These are phyloP conservation scores for Erodium trifolium DNA, from an alignment of 441 rosid species.

Conservation along the genomic window DNA sequence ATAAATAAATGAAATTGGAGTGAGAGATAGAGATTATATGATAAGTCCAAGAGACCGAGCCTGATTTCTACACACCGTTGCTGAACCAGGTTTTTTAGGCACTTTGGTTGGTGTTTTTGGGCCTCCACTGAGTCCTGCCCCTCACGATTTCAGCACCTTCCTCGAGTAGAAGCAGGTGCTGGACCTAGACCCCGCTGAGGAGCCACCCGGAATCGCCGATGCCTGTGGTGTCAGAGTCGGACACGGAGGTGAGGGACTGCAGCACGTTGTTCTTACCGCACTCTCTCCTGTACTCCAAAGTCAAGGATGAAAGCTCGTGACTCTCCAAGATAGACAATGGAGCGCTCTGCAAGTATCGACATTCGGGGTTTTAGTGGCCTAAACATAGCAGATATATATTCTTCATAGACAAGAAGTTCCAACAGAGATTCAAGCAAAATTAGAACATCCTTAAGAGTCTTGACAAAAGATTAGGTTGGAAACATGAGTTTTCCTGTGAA, in stretches of 20 bases:
- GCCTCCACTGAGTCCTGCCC: slow-evolving; percentile 89
- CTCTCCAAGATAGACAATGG: slow-evolving; percentile 74
- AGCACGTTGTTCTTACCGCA: slow-evolving; percentile 92
- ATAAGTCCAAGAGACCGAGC: neutral
- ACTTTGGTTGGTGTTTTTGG: slow-evolving; percentile 36
- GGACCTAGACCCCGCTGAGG: slow-evolving; percentile 56
- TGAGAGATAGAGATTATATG: too few species aligned
- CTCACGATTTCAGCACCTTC: slow-evolving; percentile 85
- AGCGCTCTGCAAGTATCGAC: slow-evolving; percentile 56
- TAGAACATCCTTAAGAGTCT: neutral
- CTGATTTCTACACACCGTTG: neutral
- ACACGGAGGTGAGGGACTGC: slow-evolving; percentile 70
- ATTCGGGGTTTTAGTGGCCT: neutral
- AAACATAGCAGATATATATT: neutral
- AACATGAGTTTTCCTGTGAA: too few species aligned
- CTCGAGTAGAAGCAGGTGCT: slow-evolving; percentile 78
- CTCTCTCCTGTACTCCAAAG: slow-evolving; percentile 93
- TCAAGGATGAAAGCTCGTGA: slow-evolving; percentile 64
- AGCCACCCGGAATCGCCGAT: slow-evolving; percentile 29
- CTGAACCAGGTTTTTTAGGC: slow-evolving; percentile 19
- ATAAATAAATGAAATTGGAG: too few species aligned
- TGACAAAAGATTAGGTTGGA: too few species aligned
- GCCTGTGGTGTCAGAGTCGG: slow-evolving; percentile 29
- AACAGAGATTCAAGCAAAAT: neutral
- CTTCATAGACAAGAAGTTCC: neutral